Evolutionary conservation across 345 rosid species (phyloP).

Genomic region (Sonneratia caseolaris): DNA sequence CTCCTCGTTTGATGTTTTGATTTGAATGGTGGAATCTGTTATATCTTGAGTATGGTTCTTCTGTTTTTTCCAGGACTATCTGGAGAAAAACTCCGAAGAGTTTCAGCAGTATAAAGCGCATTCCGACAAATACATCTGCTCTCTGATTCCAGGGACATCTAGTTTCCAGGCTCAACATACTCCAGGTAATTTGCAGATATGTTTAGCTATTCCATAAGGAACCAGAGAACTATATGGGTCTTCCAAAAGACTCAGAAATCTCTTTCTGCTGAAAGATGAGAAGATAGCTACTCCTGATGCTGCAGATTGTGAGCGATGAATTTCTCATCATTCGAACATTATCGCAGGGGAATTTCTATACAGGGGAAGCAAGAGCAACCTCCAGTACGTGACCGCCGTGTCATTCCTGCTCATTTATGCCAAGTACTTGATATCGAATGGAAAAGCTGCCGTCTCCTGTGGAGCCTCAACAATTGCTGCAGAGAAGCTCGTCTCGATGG

Average conservation of each 20-base stretch:
- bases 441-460: slow-evolving; percentile 29
- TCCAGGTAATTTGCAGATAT: slow-evolving; percentile 24
- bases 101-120: slow-evolving; percentile 48
- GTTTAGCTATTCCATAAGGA: background rate
- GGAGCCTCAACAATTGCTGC: slow-evolving; percentile 30
- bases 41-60: background rate
- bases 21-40: background rate
- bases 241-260: background rate
- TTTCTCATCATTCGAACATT: too few species aligned
- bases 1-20: too few species aligned
- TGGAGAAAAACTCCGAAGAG: slow-evolving; percentile 34
- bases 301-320: background rate
- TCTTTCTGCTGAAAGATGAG: too few species aligned
- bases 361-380: slow-evolving; percentile 52
- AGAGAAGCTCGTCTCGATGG: slow-evolving; percentile 29
- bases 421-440: slow-evolving; percentile 40
- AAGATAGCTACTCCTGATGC: too few species aligned
- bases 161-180: slow-evolving; percentile 56
- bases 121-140: slow-evolving; percentile 65
- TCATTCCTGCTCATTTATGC: slow-evolving; percentile 55
- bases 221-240: background rate
- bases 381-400: slow-evolving; percentile 53
- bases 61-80: slow-evolving; percentile 31
- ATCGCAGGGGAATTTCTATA: slow-evolving; percentile 51
- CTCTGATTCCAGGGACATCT: slow-evolving; percentile 49